phyloP scores from a whole-genome alignment of 805 yeast genomes.

The Candida morakotiae region DNA sequence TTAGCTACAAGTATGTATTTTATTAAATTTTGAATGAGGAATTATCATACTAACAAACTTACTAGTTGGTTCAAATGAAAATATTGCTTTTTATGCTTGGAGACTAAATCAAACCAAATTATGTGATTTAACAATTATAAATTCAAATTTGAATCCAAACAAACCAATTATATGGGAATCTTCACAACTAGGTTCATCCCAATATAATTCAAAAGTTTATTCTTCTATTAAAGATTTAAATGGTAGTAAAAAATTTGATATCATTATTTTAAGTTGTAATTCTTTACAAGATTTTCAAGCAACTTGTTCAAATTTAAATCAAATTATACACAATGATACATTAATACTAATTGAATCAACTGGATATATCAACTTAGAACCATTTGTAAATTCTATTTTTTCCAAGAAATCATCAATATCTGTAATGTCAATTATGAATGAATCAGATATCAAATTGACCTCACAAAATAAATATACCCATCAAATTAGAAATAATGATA shows the following conservation, averaged over 20 bases:
- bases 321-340: constrained; percentile 34
- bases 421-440: constrained; percentile 52
- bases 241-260: constrained; percentile 22
- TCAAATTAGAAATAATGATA: constrained; percentile 35
- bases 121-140: constrained; percentile 35
- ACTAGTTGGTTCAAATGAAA: constrained; percentile 51
- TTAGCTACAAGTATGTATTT: constrained; percentile 7
- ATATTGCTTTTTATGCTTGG: constrained; percentile 58
- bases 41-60: background rate
- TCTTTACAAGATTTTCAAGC: constrained; percentile 38
- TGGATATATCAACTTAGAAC: constrained; percentile 69
- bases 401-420: constrained; percentile 28
- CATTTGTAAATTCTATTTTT: constrained; percentile 51
- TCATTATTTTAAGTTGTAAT: constrained; percentile 30
- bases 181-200: constrained; percentile 10
- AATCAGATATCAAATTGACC: constrained; percentile 48
- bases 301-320: constrained; percentile 19
- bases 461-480: constrained; percentile 23
- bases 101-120: constrained; percentile 44
- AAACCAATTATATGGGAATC: constrained; percentile 15
- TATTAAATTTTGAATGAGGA: background rate
- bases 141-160: constrained; percentile 15
- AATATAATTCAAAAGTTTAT: constrained; percentile 12
- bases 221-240: constrained; percentile 7
- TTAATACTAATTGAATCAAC: constrained; percentile 63